Evolutionary conservation across 2,329 filamentous ascomycete genomes (phyloP).

Genomic region (Aspergillus fumigatiaffinis): DNA sequence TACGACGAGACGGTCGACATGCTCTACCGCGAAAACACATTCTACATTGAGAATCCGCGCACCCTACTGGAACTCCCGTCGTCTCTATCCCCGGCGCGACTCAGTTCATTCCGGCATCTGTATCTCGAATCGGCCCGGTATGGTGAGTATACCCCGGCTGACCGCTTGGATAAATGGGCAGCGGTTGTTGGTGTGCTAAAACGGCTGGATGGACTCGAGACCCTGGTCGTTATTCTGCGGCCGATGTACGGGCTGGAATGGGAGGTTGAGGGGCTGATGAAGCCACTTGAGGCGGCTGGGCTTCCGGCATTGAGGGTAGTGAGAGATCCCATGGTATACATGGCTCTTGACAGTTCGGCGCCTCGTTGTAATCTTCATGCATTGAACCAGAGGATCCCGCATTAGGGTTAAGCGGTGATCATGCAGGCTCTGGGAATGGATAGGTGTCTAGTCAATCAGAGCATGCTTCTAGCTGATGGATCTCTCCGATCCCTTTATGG

Average conservation of each 20-base stretch:
- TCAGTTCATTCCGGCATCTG: not conserved
- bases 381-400: not conserved
- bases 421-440: too few species aligned
- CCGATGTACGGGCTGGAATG: not conserved
- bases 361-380: not conserved
- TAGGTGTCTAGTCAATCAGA: too few species aligned
- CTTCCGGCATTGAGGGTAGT: not conserved
- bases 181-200: not conserved
- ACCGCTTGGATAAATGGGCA: not conserved
- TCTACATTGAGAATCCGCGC: constrained; percentile 4
- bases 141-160: not conserved
- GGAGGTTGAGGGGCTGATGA: not conserved
- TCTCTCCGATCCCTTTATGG: too few species aligned
- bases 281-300: not conserved
- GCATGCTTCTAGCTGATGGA: too few species aligned
- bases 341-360: not conserved
- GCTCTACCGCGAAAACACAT: constrained; percentile 1
- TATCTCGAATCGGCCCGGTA: not conserved
- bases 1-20: not conserved
- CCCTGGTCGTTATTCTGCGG: not conserved
- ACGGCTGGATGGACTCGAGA: not conserved
- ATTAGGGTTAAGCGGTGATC: too few species aligned
- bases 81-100: not conserved
- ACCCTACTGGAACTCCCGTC: constrained; percentile 1
- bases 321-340: not conserved